Percentiles rank a stretch among this genome's conserved stretches.
These are phyloP conservation scores for Ophiocordyceps robertsii DNA, from an alignment of 2,329 filamentous ascomycete genomes.

Conservation along the genomic window DNA sequence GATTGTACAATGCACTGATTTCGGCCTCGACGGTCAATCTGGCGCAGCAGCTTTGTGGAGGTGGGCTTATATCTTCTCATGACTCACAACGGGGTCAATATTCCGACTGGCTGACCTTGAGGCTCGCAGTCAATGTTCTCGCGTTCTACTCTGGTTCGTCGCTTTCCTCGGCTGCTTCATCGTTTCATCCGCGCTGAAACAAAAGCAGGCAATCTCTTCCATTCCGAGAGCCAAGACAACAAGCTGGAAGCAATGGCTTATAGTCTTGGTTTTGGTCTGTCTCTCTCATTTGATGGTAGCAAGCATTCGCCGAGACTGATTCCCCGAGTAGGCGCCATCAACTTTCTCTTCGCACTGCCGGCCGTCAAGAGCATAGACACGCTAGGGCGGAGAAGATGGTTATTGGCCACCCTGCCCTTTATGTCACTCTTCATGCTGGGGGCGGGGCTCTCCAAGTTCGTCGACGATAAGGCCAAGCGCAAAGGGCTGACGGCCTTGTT, in stretches of 20 bases:
- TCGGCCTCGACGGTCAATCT: conserved; percentile 17
- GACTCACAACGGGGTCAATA: neutral
- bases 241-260: conserved; percentile 13
- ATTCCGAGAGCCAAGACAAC: conserved; percentile 7
- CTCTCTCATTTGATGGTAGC: neutral
- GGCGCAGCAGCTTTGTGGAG: conserved; percentile 19
- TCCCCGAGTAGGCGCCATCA: conserved; percentile 17
- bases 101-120: neutral
- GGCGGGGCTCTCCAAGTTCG: conserved; percentile 20
- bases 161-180: neutral
- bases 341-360: conserved; percentile 27
- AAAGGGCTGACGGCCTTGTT: conserved; percentile 21
- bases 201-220: conserved; percentile 10
- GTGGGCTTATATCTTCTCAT: conserved; percentile 3
- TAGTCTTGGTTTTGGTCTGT: conserved; percentile 17
- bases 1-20: conserved; percentile 17
- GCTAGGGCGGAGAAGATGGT: conserved; percentile 27
- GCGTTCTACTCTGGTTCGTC: conserved; percentile 29
- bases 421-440: conserved; percentile 28
- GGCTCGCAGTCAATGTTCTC: conserved; percentile 21
- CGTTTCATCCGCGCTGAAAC: neutral
- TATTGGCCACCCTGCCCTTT: conserved; percentile 26
- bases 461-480: conserved; percentile 8
- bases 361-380: conserved; percentile 20
- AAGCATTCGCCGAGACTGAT: neutral